Evolutionary conservation across 352 stramenopile genomes (phyloP).

Genomic region (Globisporangium recalcitrans): DNA sequence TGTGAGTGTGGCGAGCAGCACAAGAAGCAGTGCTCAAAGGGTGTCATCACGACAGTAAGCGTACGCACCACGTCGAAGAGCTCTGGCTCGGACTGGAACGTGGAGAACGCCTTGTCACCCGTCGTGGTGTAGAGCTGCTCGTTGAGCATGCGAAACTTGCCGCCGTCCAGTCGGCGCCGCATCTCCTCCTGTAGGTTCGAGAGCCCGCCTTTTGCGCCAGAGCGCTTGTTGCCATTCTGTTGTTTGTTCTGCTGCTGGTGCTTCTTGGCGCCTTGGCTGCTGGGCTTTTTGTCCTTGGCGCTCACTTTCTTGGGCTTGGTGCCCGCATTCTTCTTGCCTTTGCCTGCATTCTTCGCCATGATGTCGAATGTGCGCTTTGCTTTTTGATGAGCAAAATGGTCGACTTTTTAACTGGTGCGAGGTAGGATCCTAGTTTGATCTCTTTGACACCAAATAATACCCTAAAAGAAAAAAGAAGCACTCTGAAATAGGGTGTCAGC

Average conservation of each 20-base stretch:
- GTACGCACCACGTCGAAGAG: slow-evolving; percentile 89
- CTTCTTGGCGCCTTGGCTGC: slow-evolving; percentile 4
- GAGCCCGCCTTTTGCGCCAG: slow-evolving; percentile 29
- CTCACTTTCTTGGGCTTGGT: slow-evolving; percentile 12
- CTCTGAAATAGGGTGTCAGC: no score
- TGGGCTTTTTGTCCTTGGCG: slow-evolving; percentile 9
- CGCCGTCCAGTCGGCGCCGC: slow-evolving; percentile 87
- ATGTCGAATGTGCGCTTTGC: neutral
- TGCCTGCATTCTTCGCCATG: slow-evolving; percentile 13
- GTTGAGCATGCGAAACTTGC: slow-evolving; percentile 98
- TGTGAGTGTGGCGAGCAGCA: no score
- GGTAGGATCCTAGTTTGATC: neutral
- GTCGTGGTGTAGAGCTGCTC: slow-evolving; percentile 97
- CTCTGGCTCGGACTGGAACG: slow-evolving; percentile 92
- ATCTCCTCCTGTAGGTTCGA: slow-evolving; percentile 75
- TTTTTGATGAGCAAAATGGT: neutral
- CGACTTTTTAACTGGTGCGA: neutral
- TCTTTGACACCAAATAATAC: neutral
- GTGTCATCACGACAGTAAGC: neutral
- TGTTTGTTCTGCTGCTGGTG: slow-evolving; percentile 11
- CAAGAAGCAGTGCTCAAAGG: no score
- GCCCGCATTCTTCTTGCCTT: slow-evolving; percentile 13
- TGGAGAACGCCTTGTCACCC: slow-evolving; percentile 85
- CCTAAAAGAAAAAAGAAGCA: no score
- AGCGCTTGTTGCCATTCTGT: slow-evolving; percentile 12